phyloP scores from a whole-genome alignment of 306 rosid genomes.

The Cicer cuneatum region DNA sequence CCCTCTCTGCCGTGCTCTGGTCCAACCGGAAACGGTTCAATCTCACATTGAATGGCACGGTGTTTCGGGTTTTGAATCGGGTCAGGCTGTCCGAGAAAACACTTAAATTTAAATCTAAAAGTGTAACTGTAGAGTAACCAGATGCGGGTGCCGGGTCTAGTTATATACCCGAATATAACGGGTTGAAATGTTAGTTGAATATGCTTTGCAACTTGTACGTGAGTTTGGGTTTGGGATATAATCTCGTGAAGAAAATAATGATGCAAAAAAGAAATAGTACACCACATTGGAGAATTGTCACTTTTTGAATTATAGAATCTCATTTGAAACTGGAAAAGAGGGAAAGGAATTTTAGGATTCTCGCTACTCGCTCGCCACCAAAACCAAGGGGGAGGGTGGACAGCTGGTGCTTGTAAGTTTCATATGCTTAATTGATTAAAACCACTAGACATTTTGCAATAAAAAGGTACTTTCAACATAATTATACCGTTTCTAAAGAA shows the following conservation, averaged over 20 bases:
- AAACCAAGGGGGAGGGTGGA: neutral
- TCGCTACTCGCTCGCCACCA: neutral
- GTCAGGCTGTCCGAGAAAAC: conserved; percentile 48
- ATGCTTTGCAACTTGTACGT: conserved; percentile 46
- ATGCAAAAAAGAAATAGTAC: neutral
- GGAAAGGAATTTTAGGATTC: neutral
- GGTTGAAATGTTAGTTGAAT: conserved; percentile 31
- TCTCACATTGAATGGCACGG: neutral
- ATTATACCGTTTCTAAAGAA: neutral
- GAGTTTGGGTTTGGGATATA: neutral
- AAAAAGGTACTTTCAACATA: neutral
- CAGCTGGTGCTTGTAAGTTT: neutral
- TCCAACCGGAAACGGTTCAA: neutral
- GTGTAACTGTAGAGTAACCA: conserved; percentile 20
- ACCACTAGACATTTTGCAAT: neutral
- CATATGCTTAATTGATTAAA: neutral
- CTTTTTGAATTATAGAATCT: neutral
- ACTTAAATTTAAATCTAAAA: neutral
- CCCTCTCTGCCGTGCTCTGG: conserved; percentile 58
- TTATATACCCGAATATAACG: conserved; percentile 12
- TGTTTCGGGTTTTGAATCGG: conserved; percentile 24
- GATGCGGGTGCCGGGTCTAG: neutral
- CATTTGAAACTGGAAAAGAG: neutral
- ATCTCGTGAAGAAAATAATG: neutral
- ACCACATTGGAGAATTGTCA: neutral